These are phyloP conservation scores for Fistulina hepatica DNA, from an alignment of 1,284 basidiomycete genomes.

Conservation along the genomic window DNA sequence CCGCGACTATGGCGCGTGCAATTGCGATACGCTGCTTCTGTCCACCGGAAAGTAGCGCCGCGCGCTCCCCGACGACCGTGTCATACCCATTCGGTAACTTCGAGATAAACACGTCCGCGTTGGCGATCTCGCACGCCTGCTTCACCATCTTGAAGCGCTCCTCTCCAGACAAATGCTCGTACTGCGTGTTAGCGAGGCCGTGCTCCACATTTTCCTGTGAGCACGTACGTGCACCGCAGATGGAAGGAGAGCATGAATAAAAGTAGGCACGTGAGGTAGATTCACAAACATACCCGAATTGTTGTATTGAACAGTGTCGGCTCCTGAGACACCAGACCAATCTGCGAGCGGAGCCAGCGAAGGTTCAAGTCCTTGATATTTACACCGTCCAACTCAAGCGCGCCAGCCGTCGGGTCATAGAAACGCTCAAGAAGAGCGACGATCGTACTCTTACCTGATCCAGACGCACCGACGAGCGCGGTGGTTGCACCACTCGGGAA, in stretches of 20 bases:
- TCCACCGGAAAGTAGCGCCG: conserved; percentile 87
- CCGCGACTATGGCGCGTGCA: conserved; percentile 87
- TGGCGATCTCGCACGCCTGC: conserved; percentile 83
- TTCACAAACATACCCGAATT: conserved; percentile 18
- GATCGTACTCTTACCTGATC: conserved; percentile 79
- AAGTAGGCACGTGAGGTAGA: neutral
- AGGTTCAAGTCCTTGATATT: conserved; percentile 75
- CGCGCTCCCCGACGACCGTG: conserved; percentile 88
- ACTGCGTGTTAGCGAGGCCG: conserved; percentile 72
- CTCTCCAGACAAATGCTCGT: conserved; percentile 60
- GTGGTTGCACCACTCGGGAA: conserved; percentile 74
- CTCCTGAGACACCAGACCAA: conserved; percentile 86
- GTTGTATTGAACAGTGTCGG: conserved; percentile 75
- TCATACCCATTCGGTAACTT: conserved; percentile 82
- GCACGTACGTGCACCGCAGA: too few species aligned
- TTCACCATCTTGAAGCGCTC: conserved; percentile 72
- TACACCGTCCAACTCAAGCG: conserved; percentile 71
- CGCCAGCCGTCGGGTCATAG: conserved; percentile 74
- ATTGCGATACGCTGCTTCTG: conserved; percentile 49
- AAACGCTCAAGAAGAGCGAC: conserved; percentile 77
- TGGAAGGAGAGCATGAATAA: too few species aligned
- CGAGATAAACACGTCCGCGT: conserved; percentile 83
- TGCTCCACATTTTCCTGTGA: conserved; percentile 69
- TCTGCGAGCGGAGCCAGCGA: conserved; percentile 81
- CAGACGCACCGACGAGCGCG: conserved; percentile 84